A percentile compares a stretch with the other conserved stretches of the same genome.
phyloP scores from a whole-genome alignment of 2,329 filamentous ascomycete genomes.

The Ophiostoma ulmi region DNA sequence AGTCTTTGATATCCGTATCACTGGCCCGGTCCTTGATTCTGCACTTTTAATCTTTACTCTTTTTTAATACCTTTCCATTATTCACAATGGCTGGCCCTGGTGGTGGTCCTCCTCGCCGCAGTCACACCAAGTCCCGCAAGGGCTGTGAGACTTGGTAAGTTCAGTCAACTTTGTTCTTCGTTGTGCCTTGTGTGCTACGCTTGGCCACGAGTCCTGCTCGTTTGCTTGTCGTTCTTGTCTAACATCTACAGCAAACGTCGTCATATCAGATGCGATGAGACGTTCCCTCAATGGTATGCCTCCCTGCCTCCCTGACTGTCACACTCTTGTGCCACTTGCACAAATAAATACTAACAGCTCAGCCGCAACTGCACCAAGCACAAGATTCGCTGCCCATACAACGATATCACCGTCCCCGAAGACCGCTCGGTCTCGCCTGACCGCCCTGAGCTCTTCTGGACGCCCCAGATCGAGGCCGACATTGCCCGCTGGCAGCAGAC shows the following conservation, averaged over 20 bases:
- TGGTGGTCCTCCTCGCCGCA: slow-evolving; percentile 79
- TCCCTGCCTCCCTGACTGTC: slow-evolving; percentile 2
- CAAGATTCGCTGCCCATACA: slow-evolving; percentile 96
- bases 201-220: slow-evolving; percentile 23
- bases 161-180: slow-evolving; percentile 18
- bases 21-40: neutral
- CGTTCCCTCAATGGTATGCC: slow-evolving; percentile 88
- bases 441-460: slow-evolving; percentile 73
- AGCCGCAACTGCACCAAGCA: slow-evolving; percentile 99
- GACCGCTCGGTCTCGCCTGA: slow-evolving; percentile 56
- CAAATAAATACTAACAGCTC: neutral
- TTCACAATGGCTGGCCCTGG: slow-evolving; percentile 80
- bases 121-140: slow-evolving; percentile 98
- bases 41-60: slow-evolving; percentile 27
- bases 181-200: neutral
- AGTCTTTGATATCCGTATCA: slow-evolving; percentile 27
- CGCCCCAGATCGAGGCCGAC: slow-evolving; percentile 73
- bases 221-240: neutral
- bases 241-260: slow-evolving; percentile 68
- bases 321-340: neutral
- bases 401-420: slow-evolving; percentile 71
- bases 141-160: slow-evolving; percentile 85
- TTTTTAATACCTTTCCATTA: slow-evolving; percentile 35
- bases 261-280: slow-evolving; percentile 97
- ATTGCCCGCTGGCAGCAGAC: slow-evolving; percentile 80